These are phyloP conservation scores for Primulina eburnea DNA, from an alignment of 257 asterid species.

Conservation along the genomic window DNA sequence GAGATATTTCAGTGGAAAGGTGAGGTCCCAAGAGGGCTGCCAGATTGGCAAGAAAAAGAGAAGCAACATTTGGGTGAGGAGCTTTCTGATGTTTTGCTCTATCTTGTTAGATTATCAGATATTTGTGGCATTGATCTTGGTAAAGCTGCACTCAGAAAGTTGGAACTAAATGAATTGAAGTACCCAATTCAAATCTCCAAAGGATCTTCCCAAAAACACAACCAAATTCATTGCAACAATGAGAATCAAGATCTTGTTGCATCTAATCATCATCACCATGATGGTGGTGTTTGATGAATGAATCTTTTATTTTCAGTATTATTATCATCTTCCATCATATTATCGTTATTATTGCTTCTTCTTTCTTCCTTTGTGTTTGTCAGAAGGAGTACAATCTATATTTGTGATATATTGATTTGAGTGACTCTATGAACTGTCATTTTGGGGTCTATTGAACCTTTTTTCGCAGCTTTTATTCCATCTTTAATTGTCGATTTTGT, in stretches of 20 bases:
- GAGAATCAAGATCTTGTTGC: not conserved
- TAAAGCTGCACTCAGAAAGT: slow-evolving; percentile 49
- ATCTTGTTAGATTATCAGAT: slow-evolving; percentile 54
- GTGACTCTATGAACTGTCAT: not conserved
- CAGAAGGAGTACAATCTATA: not conserved
- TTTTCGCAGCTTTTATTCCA: not conserved
- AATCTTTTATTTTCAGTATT: not conserved
- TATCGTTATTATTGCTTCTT: too few species aligned
- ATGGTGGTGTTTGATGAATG: not conserved
- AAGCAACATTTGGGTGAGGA: slow-evolving; percentile 58
- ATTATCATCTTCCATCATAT: too few species aligned
- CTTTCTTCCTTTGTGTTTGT: not conserved
- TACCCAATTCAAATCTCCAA: slow-evolving; percentile 46
- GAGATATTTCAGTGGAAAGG: slow-evolving; percentile 66
- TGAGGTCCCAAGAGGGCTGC: slow-evolving; percentile 53
- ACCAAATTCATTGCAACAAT: slow-evolving; percentile 15
- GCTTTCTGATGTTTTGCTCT: slow-evolving; percentile 58
- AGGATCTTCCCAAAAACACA: slow-evolving; percentile 38
- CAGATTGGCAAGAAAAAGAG: slow-evolving; percentile 51
- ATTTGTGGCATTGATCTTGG: slow-evolving; percentile 58
- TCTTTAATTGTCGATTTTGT: not conserved
- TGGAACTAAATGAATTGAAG: slow-evolving; percentile 50
- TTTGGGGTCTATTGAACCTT: not conserved
- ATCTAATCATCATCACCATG: not conserved
- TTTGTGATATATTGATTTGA: not conserved